phyloP scores from a whole-genome alignment of 2,329 filamentous ascomycete species.

The Tolypocladium amazonense region DNA sequence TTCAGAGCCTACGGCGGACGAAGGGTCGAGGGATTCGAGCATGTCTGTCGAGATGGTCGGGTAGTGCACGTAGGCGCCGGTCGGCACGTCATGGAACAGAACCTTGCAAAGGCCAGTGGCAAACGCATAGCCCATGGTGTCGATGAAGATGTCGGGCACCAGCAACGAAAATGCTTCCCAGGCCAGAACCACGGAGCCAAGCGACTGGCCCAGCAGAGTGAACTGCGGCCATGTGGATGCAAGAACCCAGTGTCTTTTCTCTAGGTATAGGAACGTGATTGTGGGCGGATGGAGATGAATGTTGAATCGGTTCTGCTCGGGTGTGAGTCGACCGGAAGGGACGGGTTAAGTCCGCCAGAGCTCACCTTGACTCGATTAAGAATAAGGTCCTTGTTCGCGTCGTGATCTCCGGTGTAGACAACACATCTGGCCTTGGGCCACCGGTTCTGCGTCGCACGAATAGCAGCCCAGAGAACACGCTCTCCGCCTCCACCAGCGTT shows the following conservation, averaged over 20 bases:
- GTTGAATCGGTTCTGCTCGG: constrained; percentile 67
- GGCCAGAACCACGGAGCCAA: constrained; percentile 78
- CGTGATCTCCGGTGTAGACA: constrained; percentile 93
- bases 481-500: constrained; percentile 96
- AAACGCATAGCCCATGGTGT: constrained; percentile 98
- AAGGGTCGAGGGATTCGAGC: constrained; percentile 69
- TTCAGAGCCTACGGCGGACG: constrained; percentile 44
- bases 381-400: constrained; percentile 71
- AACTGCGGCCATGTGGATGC: constrained; percentile 83
- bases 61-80: constrained; percentile 92
- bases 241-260: constrained; percentile 76
- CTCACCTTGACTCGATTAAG: constrained; percentile 63
- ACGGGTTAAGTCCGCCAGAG: neutral
- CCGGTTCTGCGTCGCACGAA: constrained; percentile 77
- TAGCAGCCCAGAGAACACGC: constrained; percentile 90
- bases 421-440: constrained; percentile 85
- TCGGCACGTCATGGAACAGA: constrained; percentile 71
- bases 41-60: constrained; percentile 98
- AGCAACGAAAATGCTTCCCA: constrained; percentile 90
- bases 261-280: constrained; percentile 81
- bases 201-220: constrained; percentile 85
- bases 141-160: constrained; percentile 86
- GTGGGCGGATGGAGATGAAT: constrained; percentile 78
- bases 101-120: constrained; percentile 71
- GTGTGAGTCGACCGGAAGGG: constrained; percentile 5